Percentiles rank a stretch among this genome's conserved stretches.
Conservation (phyloP, 805 yeast species). For the Wickerhamomyces hampshirensis region DNA sequence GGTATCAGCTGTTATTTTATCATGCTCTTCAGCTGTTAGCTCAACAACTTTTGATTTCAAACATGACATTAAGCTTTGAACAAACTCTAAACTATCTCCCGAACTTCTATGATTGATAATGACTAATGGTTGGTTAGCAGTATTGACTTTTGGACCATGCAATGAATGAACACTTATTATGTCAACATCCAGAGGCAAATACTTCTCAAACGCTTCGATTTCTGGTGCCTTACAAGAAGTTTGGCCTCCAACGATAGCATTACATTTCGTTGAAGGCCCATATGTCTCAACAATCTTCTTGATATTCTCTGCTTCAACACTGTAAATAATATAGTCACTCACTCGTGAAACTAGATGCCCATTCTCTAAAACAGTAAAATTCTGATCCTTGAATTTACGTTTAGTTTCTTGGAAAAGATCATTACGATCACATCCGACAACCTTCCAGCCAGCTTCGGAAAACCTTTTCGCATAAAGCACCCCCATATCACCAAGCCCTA, state of each 20-base stretch:
- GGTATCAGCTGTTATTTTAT: conserved; percentile 93
- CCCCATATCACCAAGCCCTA: conserved; percentile 98
- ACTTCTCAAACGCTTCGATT: conserved; percentile 73
- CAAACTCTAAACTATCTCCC: conserved; percentile 49
- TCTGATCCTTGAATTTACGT: conserved; percentile 34
- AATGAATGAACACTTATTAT: conserved; percentile 86
- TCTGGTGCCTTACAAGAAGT: conserved; percentile 94
- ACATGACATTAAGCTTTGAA: conserved; percentile 62
- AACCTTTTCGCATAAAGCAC: conserved; percentile 75
- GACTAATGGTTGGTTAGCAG: conserved; percentile 91
- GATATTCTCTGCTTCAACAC: conserved; percentile 89
- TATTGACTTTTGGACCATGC: conserved; percentile 89
- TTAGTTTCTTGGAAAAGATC: conserved; percentile 47
- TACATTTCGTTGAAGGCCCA: conserved; percentile 84
- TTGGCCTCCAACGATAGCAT: conserved; percentile 96
- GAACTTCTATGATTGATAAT: conserved; percentile 69
- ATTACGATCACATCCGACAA: conserved; percentile 83
- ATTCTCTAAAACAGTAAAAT: conserved; percentile 57
- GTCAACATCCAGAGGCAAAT: conserved; percentile 72
- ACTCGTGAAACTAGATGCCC: conserved; percentile 82
- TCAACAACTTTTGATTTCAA: conserved; percentile 73
- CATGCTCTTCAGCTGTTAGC: conserved; percentile 84
- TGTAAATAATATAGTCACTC: conserved; percentile 80
- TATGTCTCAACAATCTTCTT: conserved; percentile 64
- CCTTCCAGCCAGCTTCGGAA: conserved; percentile 81